Evolutionary conservation across 129 eudicot genomes (phyloP).

Genomic region (Centrapalus pauciflorus): DNA sequence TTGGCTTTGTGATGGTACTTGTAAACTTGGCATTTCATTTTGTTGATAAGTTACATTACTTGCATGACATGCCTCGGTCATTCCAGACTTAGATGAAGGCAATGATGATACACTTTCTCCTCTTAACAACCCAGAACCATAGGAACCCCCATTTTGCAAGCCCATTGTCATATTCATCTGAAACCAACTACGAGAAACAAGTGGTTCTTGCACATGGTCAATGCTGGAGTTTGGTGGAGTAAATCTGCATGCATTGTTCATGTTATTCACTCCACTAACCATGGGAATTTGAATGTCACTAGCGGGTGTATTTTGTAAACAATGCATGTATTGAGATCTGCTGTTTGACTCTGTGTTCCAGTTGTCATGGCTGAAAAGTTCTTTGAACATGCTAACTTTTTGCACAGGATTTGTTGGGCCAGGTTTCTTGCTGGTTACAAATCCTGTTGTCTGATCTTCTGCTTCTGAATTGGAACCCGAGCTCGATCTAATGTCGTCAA

Average conservation of each 20-base stretch:
- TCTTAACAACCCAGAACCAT: constrained; percentile 19
- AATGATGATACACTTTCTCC: constrained; percentile 37
- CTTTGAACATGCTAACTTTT: constrained; percentile 24
- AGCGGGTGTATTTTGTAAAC: constrained; percentile 18
- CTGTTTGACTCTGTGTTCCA: constrained; percentile 8
- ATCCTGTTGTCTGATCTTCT: constrained; percentile 38
- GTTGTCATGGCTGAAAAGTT: constrained; percentile 28
- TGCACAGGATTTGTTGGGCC: constrained; percentile 23
- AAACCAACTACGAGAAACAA: constrained; percentile 19
- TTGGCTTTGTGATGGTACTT: constrained; percentile 14
- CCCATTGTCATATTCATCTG: constrained; percentile 28
- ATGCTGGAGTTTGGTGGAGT: constrained; percentile 18
- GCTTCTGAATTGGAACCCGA: constrained; percentile 54
- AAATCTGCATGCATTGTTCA: constrained; percentile 2
- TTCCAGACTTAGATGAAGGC: constrained; percentile 9
- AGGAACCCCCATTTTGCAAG: constrained; percentile 15
- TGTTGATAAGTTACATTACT: constrained; percentile 21
- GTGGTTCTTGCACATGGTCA: constrained; percentile 15
- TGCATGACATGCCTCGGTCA: constrained; percentile 23
- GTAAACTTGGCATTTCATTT: constrained; percentile 20
- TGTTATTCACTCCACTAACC: constrained; percentile 5
- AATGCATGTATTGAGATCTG: constrained; percentile 18
- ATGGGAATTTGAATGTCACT: not conserved
- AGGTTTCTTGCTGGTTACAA: constrained; percentile 15
- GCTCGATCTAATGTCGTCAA: constrained; percentile 46